Percentiles rank a stretch among this genome's conserved stretches.
These are phyloP conservation scores for Aspergillus felis DNA, from an alignment of 2,329 filamentous ascomycete species.

Conservation along the genomic window DNA sequence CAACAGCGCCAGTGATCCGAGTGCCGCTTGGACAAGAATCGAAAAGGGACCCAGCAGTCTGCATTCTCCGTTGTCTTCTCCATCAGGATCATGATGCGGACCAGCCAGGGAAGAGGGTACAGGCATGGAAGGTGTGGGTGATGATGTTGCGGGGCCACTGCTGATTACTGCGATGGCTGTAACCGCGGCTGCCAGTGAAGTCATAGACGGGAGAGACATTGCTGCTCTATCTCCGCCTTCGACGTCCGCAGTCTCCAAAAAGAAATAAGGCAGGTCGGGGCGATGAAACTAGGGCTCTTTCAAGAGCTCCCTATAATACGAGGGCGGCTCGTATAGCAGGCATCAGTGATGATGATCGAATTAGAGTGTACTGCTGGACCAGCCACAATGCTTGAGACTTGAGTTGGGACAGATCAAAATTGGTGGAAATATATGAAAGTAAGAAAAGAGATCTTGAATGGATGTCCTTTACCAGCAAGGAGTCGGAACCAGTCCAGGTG, in stretches of 20 bases:
- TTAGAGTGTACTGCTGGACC: background rate
- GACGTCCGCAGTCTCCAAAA: background rate
- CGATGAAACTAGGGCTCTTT: background rate
- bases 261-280: background rate
- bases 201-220: background rate
- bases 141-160: constrained; percentile 13
- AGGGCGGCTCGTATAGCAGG: constrained; percentile 3
- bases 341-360: background rate
- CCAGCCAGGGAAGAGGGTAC: constrained; percentile 14
- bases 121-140: constrained; percentile 18
- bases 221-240: background rate
- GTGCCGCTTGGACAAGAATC: constrained; percentile 79
- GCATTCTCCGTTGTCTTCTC: constrained; percentile 68
- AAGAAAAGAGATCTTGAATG: background rate
- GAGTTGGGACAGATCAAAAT: background rate
- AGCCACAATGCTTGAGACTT: background rate
- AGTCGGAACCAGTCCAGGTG: constrained; percentile 18
- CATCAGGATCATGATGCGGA: constrained; percentile 29
- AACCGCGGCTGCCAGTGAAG: constrained; percentile 8
- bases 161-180: constrained; percentile 10
- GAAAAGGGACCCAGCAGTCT: constrained; percentile 86
- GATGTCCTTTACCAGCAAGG: constrained; percentile 20
- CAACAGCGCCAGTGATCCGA: constrained; percentile 77
- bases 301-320: constrained; percentile 5
- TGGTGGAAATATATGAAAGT: background rate